Conservation (phyloP, 306 rosid genomes). For the Albizia julibrissin region DNA sequence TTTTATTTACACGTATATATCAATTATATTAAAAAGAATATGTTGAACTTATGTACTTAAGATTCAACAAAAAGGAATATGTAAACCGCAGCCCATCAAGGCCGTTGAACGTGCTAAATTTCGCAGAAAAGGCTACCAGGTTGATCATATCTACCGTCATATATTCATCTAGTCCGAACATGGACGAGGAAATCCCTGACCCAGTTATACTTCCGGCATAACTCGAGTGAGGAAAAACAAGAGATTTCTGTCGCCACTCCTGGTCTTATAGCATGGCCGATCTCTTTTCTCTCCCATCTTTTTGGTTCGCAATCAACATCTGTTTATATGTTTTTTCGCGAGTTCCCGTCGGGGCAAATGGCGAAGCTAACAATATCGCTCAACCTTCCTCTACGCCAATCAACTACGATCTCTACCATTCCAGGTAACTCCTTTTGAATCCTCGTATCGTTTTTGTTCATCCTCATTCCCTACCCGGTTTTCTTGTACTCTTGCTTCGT, state of each 20-base stretch:
- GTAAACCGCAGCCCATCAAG: constrained; percentile 38
- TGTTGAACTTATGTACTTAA: too few relatives aligned
- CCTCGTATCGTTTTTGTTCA: background rate
- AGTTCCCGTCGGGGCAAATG: constrained; percentile 48
- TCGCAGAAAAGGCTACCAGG: background rate
- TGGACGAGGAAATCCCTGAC: constrained; percentile 1
- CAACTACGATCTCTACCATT: constrained; percentile 88
- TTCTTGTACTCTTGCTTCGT: constrained; percentile 2
- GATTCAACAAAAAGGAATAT: background rate
- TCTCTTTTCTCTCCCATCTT: constrained; percentile 42
- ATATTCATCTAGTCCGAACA: background rate
- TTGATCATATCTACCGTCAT: background rate
- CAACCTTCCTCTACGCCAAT: constrained; percentile 45
- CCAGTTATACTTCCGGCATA: constrained; percentile 5
- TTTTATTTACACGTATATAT: too few relatives aligned
- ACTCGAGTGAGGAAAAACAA: background rate
- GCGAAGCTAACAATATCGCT: constrained; percentile 39
- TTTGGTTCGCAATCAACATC: constrained; percentile 37
- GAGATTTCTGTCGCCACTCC: background rate
- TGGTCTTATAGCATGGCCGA: constrained; percentile 59
- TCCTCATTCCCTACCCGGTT: background rate
- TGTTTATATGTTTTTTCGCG: constrained; percentile 45
- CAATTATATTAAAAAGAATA: too few relatives aligned
- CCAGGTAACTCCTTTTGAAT: constrained; percentile 52
- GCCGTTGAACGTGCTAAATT: constrained; percentile 58